These are phyloP conservation scores for Mortierella sp. DNA, from an alignment of 371 early-diverging fungal species.

Conservation along the genomic window DNA sequence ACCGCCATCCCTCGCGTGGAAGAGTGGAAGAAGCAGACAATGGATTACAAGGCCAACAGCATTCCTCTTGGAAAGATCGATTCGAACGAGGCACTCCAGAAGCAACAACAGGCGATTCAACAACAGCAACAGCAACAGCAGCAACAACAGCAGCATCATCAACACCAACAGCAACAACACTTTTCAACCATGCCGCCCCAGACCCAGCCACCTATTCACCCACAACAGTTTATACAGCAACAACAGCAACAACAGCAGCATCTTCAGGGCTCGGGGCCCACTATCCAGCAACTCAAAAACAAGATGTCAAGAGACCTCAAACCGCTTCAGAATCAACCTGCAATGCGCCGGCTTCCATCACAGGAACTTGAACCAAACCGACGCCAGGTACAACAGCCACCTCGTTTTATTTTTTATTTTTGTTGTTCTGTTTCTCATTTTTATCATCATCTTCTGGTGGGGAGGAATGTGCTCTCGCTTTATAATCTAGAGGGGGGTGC, in stretches of 20 bases:
- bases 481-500: neutral
- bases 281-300: conserved; percentile 39
- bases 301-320: conserved; percentile 49
- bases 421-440: neutral
- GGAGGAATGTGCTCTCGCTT: conserved; percentile 5
- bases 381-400: conserved; percentile 6
- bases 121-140: conserved; percentile 48
- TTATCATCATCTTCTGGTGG: neutral
- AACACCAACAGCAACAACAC: conserved; percentile 18
- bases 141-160: conserved; percentile 23
- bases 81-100: neutral
- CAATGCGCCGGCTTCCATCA: conserved; percentile 28
- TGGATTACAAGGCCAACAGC: conserved; percentile 72
- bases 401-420: neutral
- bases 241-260: conserved; percentile 36
- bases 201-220: conserved; percentile 6
- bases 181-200: neutral
- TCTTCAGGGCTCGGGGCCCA: conserved; percentile 28
- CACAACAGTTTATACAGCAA: conserved; percentile 18
- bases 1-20: conserved; percentile 74
- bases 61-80: conserved; percentile 63
- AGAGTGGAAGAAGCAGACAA: conserved; percentile 81
- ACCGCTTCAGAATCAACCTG: conserved; percentile 11
- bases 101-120: conserved; percentile 17
- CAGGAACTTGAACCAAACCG: conserved; percentile 28